Base-by-base conservation (phyloP, 495 filamentous ascomycete species). In the Xylaria bambusicola region DNA sequence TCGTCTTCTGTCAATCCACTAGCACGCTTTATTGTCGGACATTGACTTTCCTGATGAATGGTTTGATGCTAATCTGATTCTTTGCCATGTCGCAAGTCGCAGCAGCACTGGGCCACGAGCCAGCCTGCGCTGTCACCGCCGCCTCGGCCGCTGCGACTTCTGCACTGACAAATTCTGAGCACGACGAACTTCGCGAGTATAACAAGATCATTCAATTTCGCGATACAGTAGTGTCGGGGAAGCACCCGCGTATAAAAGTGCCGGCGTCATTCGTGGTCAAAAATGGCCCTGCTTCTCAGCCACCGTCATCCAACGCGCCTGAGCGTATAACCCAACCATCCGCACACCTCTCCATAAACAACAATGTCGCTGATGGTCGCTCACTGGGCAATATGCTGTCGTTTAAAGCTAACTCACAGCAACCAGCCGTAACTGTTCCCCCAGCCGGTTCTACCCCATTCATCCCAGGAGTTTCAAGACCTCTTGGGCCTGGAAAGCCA, bases 171-270 rank as follows among this genome's bases (percentile, higher is more conserved):
- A 48, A 61, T 33, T 64, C 66, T 35, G 71, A 76, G 57, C 65
- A 71, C 47, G 60, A 71, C 61, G 70, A 76, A 62, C 71, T 81
- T 36, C 67, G 65, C 60, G 84, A 90, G 67, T 90, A 86, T 73
- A 82, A 88, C 66, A 90, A 88, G 68, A 86, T 96, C 64, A 69
- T 92, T 54, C 81, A 74, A 56, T 85, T 96, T 65, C 87, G 84
- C 65, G 87, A 93, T 79, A 82, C 88, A 47, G 82, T 96, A 56
- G 80, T 89, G 71, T 79, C 86, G 61, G 88, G 88, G 51, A 84
- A 81, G 63, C 90, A 94, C 72, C 84, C 89, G 50, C 83, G 84
- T 62, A 82, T 93, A 72, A 91, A 87, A 40, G 61, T 65, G 29
- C 63, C 56, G 24, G 49, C 36, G 33, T 49, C 63, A 44, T 67